A percentile compares a stretch with the other conserved stretches of the same genome.
Evolutionary conservation across 2,329 filamentous ascomycete species (phyloP).

Genomic region (Epichloe baconii): DNA sequence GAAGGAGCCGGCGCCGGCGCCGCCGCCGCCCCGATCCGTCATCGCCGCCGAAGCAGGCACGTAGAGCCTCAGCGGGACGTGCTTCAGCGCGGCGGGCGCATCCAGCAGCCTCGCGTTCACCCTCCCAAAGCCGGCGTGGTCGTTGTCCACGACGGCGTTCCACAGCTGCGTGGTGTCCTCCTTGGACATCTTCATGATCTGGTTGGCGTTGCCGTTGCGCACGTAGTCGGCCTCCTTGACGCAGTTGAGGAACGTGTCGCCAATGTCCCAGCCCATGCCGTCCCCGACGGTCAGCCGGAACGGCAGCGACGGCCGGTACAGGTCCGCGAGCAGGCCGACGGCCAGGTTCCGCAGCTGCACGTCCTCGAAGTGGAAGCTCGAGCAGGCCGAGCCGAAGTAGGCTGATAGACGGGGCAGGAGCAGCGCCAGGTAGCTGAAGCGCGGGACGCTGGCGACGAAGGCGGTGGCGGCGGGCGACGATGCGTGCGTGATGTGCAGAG

Average conservation of each 20-base stretch:
- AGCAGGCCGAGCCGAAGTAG: conserved; percentile 41
- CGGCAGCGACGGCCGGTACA: conserved; percentile 41
- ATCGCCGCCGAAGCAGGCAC: conserved; percentile 36
- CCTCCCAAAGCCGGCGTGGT: conserved; percentile 57
- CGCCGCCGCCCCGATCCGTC: conserved; percentile 5
- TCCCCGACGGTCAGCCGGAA: conserved; percentile 43
- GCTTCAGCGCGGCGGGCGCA: conserved; percentile 58
- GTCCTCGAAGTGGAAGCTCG: conserved; percentile 45
- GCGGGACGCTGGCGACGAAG: conserved; percentile 41
- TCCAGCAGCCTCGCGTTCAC: conserved; percentile 69
- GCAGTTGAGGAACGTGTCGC: conserved; percentile 50
- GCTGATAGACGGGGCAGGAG: conserved; percentile 40
- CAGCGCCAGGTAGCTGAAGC: conserved; percentile 46
- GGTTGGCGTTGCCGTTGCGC: conserved; percentile 75
- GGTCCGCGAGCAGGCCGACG: conserved; percentile 41
- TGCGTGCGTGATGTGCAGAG: conserved; percentile 40
- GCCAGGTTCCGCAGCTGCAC: conserved; percentile 39
- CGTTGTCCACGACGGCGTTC: conserved; percentile 66
- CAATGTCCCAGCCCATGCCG: conserved; percentile 45
- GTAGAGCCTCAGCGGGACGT: conserved; percentile 83
- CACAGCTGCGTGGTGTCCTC: conserved; percentile 73
- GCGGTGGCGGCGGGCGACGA: conserved; percentile 15
- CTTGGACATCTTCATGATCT: conserved; percentile 80
- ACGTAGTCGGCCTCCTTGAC: conserved; percentile 72
- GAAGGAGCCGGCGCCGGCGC: conserved; percentile 36